Evolutionary conservation across 331 rosid genomes (phyloP).

Genomic region (Malus hybrid): DNA sequence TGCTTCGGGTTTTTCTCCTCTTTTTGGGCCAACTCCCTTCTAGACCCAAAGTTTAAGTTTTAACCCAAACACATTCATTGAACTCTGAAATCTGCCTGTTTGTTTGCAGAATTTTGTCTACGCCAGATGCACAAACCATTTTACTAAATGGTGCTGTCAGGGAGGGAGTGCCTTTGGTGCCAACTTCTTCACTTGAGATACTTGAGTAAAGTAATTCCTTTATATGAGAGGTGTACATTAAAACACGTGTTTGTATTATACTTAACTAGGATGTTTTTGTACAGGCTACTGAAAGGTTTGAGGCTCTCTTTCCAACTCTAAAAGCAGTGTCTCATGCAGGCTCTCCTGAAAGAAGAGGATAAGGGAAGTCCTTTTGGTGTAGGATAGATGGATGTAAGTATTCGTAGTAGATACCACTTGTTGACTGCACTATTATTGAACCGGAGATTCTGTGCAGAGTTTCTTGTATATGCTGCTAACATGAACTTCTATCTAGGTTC

Average conservation of each 20-base stretch:
- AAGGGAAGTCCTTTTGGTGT: no score
- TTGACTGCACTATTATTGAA: no score
- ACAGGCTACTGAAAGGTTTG: constrained; percentile 57
- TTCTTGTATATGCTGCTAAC: no score
- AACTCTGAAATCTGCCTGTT: constrained; percentile 5
- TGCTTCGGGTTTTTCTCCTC: no score
- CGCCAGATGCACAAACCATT: constrained; percentile 78
- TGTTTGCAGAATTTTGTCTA: constrained; percentile 63
- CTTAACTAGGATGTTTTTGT: background rate
- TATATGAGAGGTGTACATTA: no score
- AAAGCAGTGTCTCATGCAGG: constrained; percentile 46
- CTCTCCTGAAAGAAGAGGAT: constrained; percentile 38
- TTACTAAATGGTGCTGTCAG: constrained; percentile 79
- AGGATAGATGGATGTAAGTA: no score
- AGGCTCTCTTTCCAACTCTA: constrained; percentile 43
- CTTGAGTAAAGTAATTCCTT: constrained; percentile 56
- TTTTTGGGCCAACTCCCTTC: no score
- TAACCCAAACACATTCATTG: background rate
- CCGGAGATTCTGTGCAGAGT: no score
- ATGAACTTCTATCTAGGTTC: no score
- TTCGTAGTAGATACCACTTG: no score
- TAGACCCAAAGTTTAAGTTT: no score
- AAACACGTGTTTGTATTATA: background rate
- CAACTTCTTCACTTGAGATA: constrained; percentile 67
- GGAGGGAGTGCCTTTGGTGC: constrained; percentile 82